phyloP scores from a whole-genome alignment of 129 eudicot genomes.

The Artemisia tridentata region DNA sequence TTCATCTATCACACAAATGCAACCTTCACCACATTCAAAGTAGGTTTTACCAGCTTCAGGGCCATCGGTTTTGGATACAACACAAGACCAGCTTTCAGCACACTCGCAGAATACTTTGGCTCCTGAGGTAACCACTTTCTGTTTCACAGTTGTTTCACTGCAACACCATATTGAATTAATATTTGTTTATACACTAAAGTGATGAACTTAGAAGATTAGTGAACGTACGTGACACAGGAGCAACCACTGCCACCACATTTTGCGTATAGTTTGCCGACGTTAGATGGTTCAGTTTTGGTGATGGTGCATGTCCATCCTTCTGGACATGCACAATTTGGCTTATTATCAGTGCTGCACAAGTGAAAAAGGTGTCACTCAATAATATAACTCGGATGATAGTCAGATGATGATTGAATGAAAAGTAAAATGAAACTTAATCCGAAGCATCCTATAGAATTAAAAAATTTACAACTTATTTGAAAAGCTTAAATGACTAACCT shows the following conservation, averaged over 20 bases:
- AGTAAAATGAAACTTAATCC: neutral
- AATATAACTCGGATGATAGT: too few species aligned
- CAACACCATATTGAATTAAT: conserved; percentile 19
- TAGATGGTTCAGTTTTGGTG: conserved; percentile 31
- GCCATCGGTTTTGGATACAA: conserved; percentile 21
- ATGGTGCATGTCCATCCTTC: conserved; percentile 35
- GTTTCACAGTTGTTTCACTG: conserved; percentile 22
- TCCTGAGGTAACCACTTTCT: conserved; percentile 13
- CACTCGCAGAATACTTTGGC: conserved; percentile 31
- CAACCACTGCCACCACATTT: conserved; percentile 28
- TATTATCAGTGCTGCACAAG: conserved; percentile 25
- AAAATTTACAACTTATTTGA: neutral
- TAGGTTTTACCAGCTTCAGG: conserved; percentile 28
- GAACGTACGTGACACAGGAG: conserved; percentile 27
- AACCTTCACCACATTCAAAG: conserved; percentile 34
- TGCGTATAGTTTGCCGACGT: conserved; percentile 23
- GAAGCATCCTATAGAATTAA: neutral
- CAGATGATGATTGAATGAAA: neutral
- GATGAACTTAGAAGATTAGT: neutral
- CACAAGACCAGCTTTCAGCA: conserved; percentile 34
- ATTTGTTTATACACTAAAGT: conserved; percentile 4
- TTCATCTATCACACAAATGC: conserved; percentile 34
- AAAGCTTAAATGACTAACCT: conserved; percentile 5
- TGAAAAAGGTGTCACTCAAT: neutral
- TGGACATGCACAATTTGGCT: conserved; percentile 33